Percentiles rank a stretch among this genome's conserved stretches.
These are phyloP conservation scores for Globisporangium alternatum DNA, from an alignment of 352 stramenopile species.

Conservation along the genomic window DNA sequence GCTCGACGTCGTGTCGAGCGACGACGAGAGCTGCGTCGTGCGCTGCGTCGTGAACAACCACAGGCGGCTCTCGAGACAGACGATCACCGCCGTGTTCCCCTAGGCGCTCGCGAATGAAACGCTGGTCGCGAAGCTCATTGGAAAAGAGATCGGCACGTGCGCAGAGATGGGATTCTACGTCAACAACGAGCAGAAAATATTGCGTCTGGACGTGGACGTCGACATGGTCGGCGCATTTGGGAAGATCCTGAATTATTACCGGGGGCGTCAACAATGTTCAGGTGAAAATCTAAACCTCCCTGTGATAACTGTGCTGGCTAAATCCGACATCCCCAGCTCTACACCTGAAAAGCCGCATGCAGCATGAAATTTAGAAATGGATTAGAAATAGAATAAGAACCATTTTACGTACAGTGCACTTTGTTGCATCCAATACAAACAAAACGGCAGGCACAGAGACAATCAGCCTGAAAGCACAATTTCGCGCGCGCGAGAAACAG, in stretches of 20 bases:
- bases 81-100: conserved; percentile 15
- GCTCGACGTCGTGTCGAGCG: conserved; percentile 2
- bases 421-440: no score
- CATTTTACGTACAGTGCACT: no score
- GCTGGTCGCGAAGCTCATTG: conserved; percentile 11
- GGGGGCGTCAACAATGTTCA: no score
- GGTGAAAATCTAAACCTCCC: no score
- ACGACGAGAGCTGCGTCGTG: conserved; percentile 14
- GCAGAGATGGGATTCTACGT: conserved; percentile 9
- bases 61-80: conserved; percentile 6
- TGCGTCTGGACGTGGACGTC: conserved; percentile 2
- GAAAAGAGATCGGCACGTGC: conserved; percentile 1
- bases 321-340: no score
- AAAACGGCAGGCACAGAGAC: no score
- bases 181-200: background rate
- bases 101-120: conserved; percentile 3
- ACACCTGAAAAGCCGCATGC: no score
- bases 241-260: background rate
- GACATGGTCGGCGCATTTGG: conserved; percentile 8
- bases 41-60: conserved; percentile 9
- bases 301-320: no score
- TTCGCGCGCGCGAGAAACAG: no score
- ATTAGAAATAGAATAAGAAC: no score
- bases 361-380: no score
- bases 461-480: no score